Conservation (phyloP, 179 eudicot species). For the Camellia oleifera region DNA sequence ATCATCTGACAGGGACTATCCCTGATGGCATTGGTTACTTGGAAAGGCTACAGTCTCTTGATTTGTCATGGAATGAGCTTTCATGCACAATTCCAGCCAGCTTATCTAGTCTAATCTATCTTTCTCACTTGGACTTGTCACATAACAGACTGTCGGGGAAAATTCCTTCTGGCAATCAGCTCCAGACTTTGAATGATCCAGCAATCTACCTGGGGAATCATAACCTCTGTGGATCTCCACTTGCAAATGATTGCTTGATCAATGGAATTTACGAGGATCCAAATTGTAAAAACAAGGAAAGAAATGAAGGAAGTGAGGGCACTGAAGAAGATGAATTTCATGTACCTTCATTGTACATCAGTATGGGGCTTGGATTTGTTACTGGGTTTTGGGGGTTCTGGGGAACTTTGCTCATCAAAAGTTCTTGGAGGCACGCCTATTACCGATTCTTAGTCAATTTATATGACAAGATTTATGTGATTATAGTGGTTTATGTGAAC, state of each 20-base stretch:
- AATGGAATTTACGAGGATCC: too few relatives aligned
- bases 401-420: background rate
- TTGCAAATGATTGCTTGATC: too few relatives aligned
- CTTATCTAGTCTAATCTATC: conserved; percentile 16
- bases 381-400: background rate
- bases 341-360: too few relatives aligned
- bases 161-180: conserved; percentile 21
- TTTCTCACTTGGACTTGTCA: conserved; percentile 28
- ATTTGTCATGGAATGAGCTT: conserved; percentile 33
- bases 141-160: conserved; percentile 31
- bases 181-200: too few relatives aligned
- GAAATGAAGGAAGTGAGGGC: too few relatives aligned
- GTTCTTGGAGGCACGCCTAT: background rate
- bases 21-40: conserved; percentile 27
- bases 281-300: too few relatives aligned
- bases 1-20: conserved; percentile 12
- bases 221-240: too few relatives aligned
- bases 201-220: too few relatives aligned
- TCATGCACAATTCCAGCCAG: conserved; percentile 33
- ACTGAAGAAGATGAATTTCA: too few relatives aligned
- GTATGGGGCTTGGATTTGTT: background rate
- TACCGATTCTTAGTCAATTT: background rate
- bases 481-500: background rate
- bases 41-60: conserved; percentile 25
- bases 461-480: background rate